These are phyloP conservation scores for Saturnispora sanitii DNA, from an alignment of 805 yeast species.

Conservation along the genomic window DNA sequence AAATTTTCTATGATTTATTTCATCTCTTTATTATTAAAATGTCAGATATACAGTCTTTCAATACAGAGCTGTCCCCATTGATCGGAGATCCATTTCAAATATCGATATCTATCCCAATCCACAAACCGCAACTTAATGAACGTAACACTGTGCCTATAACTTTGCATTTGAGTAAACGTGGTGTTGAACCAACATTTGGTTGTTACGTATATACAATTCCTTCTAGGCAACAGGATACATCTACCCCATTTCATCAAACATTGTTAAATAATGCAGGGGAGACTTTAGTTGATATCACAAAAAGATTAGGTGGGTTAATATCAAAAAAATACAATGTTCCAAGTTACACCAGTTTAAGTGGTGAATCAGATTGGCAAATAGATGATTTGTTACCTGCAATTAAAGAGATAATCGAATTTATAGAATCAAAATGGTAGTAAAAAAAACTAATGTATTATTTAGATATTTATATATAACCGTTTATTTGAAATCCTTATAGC, in stretches of 20 bases:
- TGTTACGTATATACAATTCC: slow-evolving; percentile 36
- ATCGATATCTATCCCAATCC: neutral
- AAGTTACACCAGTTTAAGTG: slow-evolving; percentile 37
- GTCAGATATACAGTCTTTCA: slow-evolving; percentile 1
- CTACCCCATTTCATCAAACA: slow-evolving; percentile 30
- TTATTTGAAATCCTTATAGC: slow-evolving; percentile 79
- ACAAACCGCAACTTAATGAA: neutral
- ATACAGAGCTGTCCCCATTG: neutral
- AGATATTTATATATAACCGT: too few species aligned
- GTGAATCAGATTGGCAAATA: slow-evolving; percentile 22
- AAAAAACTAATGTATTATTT: too few species aligned
- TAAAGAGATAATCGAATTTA: slow-evolving; percentile 21
- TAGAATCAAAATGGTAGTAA: slow-evolving; percentile 21
- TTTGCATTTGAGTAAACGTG: slow-evolving; percentile 26
- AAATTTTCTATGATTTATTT: too few species aligned
- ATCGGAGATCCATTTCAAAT: slow-evolving; percentile 5
- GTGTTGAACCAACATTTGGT: slow-evolving; percentile 28
- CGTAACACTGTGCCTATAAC: slow-evolving; percentile 27
- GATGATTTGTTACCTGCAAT: slow-evolving; percentile 25
- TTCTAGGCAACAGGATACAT: slow-evolving; percentile 21
- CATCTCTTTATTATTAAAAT: neutral
- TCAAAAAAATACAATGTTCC: slow-evolving; percentile 34
- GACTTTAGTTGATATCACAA: slow-evolving; percentile 32
- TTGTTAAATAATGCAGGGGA: slow-evolving; percentile 35
- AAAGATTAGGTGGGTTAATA: slow-evolving; percentile 33